A percentile compares a stretch with the other conserved stretches of the same genome.
These are phyloP conservation scores for Selenicereus undatus DNA, from an alignment of 148 eudicot genomes.

Conservation along the genomic window DNA sequence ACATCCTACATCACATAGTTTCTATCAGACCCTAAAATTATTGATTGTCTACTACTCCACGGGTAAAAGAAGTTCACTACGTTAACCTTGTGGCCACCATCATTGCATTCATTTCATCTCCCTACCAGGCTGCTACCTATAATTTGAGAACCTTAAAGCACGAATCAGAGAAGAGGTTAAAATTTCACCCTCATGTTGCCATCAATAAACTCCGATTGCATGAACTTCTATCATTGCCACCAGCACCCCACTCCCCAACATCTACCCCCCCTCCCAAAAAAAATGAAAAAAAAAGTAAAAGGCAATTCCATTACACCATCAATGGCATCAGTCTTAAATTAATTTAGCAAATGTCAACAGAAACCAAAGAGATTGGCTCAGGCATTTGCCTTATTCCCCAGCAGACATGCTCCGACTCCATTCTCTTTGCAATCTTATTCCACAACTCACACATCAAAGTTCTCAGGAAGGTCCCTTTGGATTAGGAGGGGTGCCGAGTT, in stretches of 20 bases:
- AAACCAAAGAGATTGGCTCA: too few species aligned
- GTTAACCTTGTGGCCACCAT: background rate
- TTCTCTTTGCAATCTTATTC: background rate
- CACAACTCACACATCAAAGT: background rate
- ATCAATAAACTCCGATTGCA: too few species aligned
- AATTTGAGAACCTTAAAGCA: slow-evolving; percentile 3
- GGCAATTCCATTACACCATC: too few species aligned
- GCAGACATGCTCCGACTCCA: background rate
- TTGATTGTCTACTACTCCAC: background rate
- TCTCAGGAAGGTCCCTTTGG: background rate
- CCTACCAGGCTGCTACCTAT: background rate
- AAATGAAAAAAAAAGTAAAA: too few species aligned
- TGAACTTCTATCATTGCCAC: too few species aligned
- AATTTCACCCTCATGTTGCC: background rate
- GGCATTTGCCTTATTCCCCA: too few species aligned
- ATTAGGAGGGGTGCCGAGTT: background rate
- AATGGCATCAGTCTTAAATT: too few species aligned
- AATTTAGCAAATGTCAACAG: too few species aligned
- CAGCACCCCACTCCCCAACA: too few species aligned
- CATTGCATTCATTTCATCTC: background rate
- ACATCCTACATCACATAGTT: too few species aligned
- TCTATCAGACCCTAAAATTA: background rate
- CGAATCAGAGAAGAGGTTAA: background rate
- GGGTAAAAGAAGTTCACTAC: background rate
- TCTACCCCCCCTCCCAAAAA: too few species aligned